These are phyloP conservation scores for Dendrobium nobile DNA, from an alignment of 106 monocot genomes.

Conservation along the genomic window DNA sequence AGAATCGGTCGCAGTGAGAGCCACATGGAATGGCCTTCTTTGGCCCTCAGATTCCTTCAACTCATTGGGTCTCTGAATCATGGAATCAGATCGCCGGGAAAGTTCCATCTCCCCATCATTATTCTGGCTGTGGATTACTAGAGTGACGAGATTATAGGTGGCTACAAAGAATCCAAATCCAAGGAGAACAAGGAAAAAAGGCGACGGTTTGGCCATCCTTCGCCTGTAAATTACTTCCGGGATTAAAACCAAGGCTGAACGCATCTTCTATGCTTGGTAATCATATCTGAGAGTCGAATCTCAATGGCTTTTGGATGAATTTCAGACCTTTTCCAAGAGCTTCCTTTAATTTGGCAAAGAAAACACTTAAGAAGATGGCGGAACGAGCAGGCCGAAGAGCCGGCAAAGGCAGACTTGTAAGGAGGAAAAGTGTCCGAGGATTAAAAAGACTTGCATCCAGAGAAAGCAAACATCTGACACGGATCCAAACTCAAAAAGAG, in stretches of 20 bases:
- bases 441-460: too few species aligned
- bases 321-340: background rate
- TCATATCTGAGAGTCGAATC: background rate
- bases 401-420: too few species aligned
- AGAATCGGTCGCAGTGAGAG: slow-evolving; percentile 59
- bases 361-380: background rate
- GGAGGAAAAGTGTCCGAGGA: too few species aligned
- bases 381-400: too few species aligned
- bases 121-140: slow-evolving; percentile 27
- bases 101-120: background rate
- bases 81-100: slow-evolving; percentile 13
- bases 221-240: slow-evolving; percentile 5
- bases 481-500: too few species aligned
- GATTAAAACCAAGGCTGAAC: background rate
- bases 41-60: slow-evolving; percentile 15
- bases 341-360: background rate
- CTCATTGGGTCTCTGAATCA: slow-evolving; percentile 21
- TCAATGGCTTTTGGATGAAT: background rate
- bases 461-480: too few species aligned
- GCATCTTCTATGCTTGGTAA: background rate
- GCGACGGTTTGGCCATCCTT: slow-evolving; percentile 22
- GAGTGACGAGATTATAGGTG: slow-evolving; percentile 29
- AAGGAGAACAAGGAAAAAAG: slow-evolving; percentile 24
- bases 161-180: slow-evolving; percentile 32
- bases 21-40: slow-evolving; percentile 45